A percentile compares a stretch with the other conserved stretches of the same genome.
phyloP scores from a whole-genome alignment of 2,329 filamentous ascomycete genomes.

The Microdochium bolleyi region DNA sequence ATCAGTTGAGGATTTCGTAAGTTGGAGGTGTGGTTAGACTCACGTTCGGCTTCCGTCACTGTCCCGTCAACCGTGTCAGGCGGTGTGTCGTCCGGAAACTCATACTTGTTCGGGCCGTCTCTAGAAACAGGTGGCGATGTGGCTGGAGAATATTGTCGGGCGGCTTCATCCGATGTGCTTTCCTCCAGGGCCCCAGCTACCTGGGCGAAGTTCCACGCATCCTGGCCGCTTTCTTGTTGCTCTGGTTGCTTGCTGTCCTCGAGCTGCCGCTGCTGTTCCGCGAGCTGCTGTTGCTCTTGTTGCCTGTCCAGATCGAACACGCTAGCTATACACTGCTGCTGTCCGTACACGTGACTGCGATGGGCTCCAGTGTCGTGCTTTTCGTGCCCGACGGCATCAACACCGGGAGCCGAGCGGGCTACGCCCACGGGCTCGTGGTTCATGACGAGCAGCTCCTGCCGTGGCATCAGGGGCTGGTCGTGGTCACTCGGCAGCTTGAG shows the following conservation, averaged over 20 bases:
- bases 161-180: not conserved
- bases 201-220: not conserved
- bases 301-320: not conserved
- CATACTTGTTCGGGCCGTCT: not conserved
- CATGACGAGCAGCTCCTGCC: not conserved
- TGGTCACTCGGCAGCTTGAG: not conserved
- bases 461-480: not conserved
- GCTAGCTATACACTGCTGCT: not conserved
- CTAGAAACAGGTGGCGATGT: not conserved
- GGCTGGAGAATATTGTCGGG: not conserved
- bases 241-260: not conserved
- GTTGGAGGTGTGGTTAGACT: slow-evolving; percentile 1
- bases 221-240: not conserved
- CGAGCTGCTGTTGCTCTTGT: not conserved
- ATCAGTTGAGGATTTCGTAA: no score
- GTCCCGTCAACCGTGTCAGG: not conserved
- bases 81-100: not conserved
- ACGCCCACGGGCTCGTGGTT: not conserved
- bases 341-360: not conserved
- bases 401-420: not conserved
- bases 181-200: not conserved
- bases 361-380: no score
- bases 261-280: not conserved
- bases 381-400: no score
- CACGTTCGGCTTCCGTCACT: slow-evolving; percentile 8